Evolutionary conservation across 2,329 filamentous ascomycete genomes (phyloP).

Genomic region (Paraphaeosphaeria sporulosa): DNA sequence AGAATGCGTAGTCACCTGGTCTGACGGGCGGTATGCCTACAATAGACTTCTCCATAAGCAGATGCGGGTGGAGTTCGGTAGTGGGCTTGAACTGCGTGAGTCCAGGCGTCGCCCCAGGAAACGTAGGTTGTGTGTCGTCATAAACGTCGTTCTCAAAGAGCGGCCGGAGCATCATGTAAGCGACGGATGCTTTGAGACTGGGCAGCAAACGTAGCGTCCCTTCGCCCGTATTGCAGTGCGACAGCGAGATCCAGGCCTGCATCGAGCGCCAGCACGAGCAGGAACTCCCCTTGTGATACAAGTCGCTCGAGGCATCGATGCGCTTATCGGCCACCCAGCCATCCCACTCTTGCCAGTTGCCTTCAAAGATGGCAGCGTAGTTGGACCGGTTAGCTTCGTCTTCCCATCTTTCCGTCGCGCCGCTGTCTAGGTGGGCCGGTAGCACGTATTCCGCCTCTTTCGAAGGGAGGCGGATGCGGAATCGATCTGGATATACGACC

Average conservation of each 20-base stretch:
- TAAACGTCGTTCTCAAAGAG: slow-evolving; percentile 28
- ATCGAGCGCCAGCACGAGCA: slow-evolving; percentile 23
- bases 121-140: slow-evolving; percentile 17
- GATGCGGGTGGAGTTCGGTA: slow-evolving; percentile 22
- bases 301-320: slow-evolving; percentile 27
- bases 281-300: slow-evolving; percentile 27
- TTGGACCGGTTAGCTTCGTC: slow-evolving; percentile 20
- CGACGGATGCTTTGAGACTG: slow-evolving; percentile 25
- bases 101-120: slow-evolving; percentile 16
- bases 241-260: slow-evolving; percentile 28
- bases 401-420: slow-evolving; percentile 31
- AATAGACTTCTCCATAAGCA: slow-evolving; percentile 23
- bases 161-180: slow-evolving; percentile 30
- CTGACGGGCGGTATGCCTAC: slow-evolving; percentile 28
- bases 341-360: slow-evolving; percentile 28
- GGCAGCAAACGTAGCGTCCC: slow-evolving; percentile 26
- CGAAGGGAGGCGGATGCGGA: slow-evolving; percentile 34
- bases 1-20: slow-evolving; percentile 35
- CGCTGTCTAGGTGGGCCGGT: slow-evolving; percentile 27
- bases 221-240: slow-evolving; percentile 23
- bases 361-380: slow-evolving; percentile 27
- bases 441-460: slow-evolving; percentile 24
- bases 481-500: slow-evolving; percentile 32
- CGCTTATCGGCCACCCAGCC: slow-evolving; percentile 27
- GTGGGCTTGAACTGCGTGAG: slow-evolving; percentile 14